phyloP scores from a whole-genome alignment of 2,329 filamentous ascomycete species.

The Aureobasidium subglaciale region DNA sequence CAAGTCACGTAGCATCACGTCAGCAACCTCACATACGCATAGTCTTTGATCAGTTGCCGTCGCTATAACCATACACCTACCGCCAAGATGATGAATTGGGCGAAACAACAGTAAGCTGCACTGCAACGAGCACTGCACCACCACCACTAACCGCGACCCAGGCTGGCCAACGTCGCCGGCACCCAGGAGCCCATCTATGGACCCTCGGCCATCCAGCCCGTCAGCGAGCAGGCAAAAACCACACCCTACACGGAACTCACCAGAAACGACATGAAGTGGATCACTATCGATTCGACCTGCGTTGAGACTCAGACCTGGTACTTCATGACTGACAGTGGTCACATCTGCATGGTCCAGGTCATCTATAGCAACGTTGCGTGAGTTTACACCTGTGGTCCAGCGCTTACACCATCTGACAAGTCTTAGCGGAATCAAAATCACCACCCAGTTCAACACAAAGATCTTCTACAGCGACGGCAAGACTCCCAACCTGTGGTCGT shows the following conservation, averaged over 20 bases:
- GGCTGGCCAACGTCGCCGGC: constrained; percentile 72
- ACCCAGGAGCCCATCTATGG: constrained; percentile 97
- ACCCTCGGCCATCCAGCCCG: constrained; percentile 75
- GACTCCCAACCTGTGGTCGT: constrained; percentile 74
- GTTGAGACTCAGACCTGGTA: constrained; percentile 98
- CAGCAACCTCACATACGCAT: not conserved
- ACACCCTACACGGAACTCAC: constrained; percentile 74
- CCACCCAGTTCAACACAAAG: constrained; percentile 90
- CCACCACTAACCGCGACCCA: constrained; percentile 16
- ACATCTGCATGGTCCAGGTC: constrained; percentile 74
- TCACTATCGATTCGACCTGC: constrained; percentile 69
- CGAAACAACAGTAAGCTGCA: constrained; percentile 72
- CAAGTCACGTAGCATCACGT: not conserved
- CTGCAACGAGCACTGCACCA: constrained; percentile 8
- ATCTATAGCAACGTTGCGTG: constrained; percentile 98
- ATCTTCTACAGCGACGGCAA: constrained; percentile 67
- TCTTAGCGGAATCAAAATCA: constrained; percentile 75
- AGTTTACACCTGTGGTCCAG: constrained; percentile 27
- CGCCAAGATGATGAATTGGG: constrained; percentile 80
- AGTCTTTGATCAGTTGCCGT: not conserved
- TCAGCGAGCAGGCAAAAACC: constrained; percentile 70
- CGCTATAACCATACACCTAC: not conserved
- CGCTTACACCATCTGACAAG: constrained; percentile 20
- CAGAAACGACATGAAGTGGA: constrained; percentile 77
- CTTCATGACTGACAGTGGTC: constrained; percentile 69